Evolutionary conservation across 768 basidiomycete species (phyloP).

Genomic region (Naganishia vishniacii): DNA sequence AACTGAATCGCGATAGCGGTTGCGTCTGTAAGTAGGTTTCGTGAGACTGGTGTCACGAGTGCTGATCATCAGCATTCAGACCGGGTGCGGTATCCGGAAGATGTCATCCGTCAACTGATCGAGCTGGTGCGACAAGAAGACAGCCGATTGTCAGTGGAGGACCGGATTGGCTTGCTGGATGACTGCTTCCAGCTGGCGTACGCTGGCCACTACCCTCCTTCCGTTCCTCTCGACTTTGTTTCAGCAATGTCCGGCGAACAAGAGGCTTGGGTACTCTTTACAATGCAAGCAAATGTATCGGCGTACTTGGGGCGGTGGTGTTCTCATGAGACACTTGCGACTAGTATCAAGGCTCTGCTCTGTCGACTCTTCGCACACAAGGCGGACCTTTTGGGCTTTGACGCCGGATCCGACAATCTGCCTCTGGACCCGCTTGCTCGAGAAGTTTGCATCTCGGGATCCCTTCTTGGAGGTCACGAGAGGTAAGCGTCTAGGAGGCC

Average conservation of each 20-base stretch:
- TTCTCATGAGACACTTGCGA: too few relatives aligned
- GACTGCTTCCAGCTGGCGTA: not conserved
- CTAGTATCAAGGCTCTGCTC: too few relatives aligned
- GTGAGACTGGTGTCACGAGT: not conserved
- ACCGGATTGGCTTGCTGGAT: not conserved
- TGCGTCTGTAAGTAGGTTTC: not conserved
- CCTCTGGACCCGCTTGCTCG: too few relatives aligned
- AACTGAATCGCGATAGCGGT: not conserved
- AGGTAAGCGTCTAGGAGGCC: too few relatives aligned
- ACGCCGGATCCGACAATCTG: too few relatives aligned
- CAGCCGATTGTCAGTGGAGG: not conserved
- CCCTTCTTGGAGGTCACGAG: too few relatives aligned
- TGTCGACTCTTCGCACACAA: too few relatives aligned
- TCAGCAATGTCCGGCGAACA: not conserved
- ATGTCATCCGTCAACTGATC: not conserved
- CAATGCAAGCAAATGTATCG: not conserved
- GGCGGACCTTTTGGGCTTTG: too few relatives aligned
- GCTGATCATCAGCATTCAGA: not conserved
- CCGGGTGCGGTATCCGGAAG: conserved; percentile 5
- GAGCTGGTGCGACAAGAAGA: not conserved
- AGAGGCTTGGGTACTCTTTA: not conserved
- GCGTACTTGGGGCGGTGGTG: not conserved
- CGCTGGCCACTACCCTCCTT: not conserved
- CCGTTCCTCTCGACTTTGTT: not conserved
- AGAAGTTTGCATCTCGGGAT: too few relatives aligned